phyloP scores from a whole-genome alignment of 2,329 filamentous ascomycete species.

The Calonectria crousiana region DNA sequence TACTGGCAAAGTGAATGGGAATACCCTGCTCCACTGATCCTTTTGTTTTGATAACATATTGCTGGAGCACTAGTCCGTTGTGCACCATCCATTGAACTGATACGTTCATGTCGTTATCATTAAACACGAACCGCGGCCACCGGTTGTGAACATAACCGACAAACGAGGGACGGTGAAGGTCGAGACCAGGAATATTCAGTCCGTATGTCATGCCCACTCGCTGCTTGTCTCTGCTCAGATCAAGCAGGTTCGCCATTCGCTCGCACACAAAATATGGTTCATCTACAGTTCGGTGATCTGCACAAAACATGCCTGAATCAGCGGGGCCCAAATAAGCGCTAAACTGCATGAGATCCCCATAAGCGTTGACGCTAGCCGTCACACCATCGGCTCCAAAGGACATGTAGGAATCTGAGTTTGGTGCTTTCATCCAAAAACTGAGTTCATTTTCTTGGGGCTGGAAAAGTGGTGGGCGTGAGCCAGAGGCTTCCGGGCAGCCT shows the following conservation, averaged over 20 bases:
- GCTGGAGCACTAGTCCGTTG: background rate
- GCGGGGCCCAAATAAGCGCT: background rate
- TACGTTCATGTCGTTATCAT: background rate
- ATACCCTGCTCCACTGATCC: background rate
- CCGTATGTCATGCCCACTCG: background rate
- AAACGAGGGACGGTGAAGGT: background rate
- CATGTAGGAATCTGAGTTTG: background rate
- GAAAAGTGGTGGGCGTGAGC: background rate
- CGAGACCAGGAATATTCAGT: background rate
- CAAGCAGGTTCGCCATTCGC: background rate
- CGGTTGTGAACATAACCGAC: background rate
- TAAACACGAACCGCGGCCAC: background rate
- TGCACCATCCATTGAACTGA: background rate
- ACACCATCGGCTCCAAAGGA: background rate
- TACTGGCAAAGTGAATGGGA: background rate
- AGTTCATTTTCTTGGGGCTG: background rate
- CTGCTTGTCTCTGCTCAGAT: background rate
- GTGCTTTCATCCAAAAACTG: background rate
- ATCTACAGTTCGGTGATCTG: background rate
- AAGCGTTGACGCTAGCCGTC: background rate
- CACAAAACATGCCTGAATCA: background rate
- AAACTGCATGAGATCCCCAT: background rate
- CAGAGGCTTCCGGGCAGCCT: background rate
- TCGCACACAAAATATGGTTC: background rate
- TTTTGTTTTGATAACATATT: background rate